Percentiles rank a stretch among this genome's conserved stretches.
phyloP scores from a whole-genome alignment of 2,329 filamentous ascomycete species.

The Blumeria hordei region DNA sequence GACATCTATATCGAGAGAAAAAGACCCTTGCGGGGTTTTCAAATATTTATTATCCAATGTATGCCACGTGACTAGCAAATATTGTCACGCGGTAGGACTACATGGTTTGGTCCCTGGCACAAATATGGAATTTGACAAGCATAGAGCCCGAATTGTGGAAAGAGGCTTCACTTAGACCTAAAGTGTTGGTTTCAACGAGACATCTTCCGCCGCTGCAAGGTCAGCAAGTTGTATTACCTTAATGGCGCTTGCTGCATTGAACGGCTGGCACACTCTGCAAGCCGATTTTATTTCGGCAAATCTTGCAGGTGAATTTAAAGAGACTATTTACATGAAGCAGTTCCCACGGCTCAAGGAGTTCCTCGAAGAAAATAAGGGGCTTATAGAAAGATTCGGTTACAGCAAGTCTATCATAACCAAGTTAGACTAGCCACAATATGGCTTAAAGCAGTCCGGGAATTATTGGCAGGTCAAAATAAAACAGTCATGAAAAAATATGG shows the following conservation, averaged over 20 bases:
- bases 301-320: neutral
- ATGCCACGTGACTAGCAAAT: too few species aligned
- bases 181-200: conserved; percentile 1
- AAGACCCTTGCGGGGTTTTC: too few species aligned
- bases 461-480: neutral
- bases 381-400: neutral
- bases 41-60: too few species aligned
- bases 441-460: neutral
- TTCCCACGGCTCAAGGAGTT: neutral
- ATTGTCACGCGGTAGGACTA: too few species aligned
- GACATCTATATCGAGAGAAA: too few species aligned
- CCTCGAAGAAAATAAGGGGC: neutral
- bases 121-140: too few species aligned
- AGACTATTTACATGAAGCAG: neutral
- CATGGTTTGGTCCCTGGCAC: too few species aligned
- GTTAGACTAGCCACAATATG: neutral
- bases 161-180: neutral
- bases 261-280: neutral
- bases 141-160: neutral
- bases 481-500: neutral
- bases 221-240: neutral
- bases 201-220: neutral
- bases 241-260: neutral
- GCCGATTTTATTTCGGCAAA: neutral
- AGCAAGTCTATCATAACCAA: neutral